phyloP scores from a whole-genome alignment of 1,139 yeast genomes.

The Groenewaldozyma sp. region DNA sequence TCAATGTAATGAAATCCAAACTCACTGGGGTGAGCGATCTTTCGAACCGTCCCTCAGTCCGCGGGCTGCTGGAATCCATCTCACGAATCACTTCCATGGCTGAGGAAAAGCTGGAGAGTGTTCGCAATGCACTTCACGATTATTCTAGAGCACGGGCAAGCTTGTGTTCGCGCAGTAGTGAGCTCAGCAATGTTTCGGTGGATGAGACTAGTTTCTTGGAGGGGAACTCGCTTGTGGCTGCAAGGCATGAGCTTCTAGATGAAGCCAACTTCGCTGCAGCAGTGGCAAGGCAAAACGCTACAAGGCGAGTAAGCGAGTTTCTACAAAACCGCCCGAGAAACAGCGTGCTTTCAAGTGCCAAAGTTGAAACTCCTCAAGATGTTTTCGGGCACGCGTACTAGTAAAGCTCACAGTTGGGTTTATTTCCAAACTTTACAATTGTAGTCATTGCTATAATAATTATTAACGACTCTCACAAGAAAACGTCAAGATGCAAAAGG shows the following conservation, averaged over 20 bases:
- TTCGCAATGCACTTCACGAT: neutral
- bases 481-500: too few relatives aligned
- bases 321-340: neutral
- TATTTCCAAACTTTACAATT: too few relatives aligned
- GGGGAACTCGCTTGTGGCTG: neutral
- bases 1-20: conserved; percentile 16
- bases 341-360: neutral
- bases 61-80: conserved; percentile 12
- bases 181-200: neutral
- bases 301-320: neutral
- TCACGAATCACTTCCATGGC: conserved; percentile 11
- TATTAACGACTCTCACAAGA: too few relatives aligned
- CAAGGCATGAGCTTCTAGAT: neutral
- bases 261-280: neutral
- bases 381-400: neutral
- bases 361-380: neutral
- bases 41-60: conserved; percentile 10
- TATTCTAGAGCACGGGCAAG: neutral
- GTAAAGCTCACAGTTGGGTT: too few relatives aligned
- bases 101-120: conserved; percentile 6
- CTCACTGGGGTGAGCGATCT: conserved; percentile 13
- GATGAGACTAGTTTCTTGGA: neutral
- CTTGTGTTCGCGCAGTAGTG: neutral
- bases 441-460: too few relatives aligned
- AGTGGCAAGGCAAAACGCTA: neutral